Percentiles rank a stretch among this genome's conserved stretches.
Conservation (phyloP, 768 basidiomycete species). For the Phlebiopsis flavidoalba region DNA sequence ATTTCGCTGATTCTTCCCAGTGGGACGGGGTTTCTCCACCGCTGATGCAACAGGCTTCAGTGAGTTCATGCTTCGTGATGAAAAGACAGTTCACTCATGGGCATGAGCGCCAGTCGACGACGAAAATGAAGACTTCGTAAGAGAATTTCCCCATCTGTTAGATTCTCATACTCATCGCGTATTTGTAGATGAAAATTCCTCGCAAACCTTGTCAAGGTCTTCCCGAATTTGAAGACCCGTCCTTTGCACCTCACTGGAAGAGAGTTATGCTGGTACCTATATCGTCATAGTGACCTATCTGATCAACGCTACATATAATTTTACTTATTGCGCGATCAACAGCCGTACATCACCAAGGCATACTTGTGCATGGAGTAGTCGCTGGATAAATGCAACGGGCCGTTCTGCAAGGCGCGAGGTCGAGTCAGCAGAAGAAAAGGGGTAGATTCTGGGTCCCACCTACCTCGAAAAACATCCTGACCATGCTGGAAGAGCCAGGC, state of each 20-base stretch:
- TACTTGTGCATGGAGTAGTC: slow-evolving; percentile 47
- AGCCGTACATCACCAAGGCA: slow-evolving; percentile 54
- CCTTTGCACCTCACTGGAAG: slow-evolving; percentile 57
- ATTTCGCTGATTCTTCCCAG: slow-evolving; percentile 58
- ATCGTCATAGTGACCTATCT: slow-evolving; percentile 10
- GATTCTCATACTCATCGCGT: too few relatives aligned
- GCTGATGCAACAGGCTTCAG: too few relatives aligned
- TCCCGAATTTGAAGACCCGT: slow-evolving; percentile 69
- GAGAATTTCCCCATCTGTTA: too few relatives aligned
- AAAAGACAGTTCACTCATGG: too few relatives aligned
- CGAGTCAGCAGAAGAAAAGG: slow-evolving; percentile 39
- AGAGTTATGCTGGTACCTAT: slow-evolving; percentile 51
- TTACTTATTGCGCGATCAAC: slow-evolving; percentile 51
- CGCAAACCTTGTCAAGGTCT: slow-evolving; percentile 69
- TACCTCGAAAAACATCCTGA: slow-evolving; percentile 64
- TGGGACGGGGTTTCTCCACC: slow-evolving; percentile 30
- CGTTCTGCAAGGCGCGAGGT: slow-evolving; percentile 38
- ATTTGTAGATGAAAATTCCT: too few relatives aligned
- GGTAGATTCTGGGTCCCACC: slow-evolving; percentile 44
- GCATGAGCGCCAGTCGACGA: too few relatives aligned
- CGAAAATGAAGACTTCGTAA: too few relatives aligned
- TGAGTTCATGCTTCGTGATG: too few relatives aligned
- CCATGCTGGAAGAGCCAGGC: slow-evolving; percentile 69
- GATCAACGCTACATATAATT: not conserved
- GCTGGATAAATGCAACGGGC: slow-evolving; percentile 54